A percentile compares a stretch with the other conserved stretches of the same genome.
phyloP scores from a whole-genome alignment of 140 eudicot genomes.

The Anethum foeniculum region DNA sequence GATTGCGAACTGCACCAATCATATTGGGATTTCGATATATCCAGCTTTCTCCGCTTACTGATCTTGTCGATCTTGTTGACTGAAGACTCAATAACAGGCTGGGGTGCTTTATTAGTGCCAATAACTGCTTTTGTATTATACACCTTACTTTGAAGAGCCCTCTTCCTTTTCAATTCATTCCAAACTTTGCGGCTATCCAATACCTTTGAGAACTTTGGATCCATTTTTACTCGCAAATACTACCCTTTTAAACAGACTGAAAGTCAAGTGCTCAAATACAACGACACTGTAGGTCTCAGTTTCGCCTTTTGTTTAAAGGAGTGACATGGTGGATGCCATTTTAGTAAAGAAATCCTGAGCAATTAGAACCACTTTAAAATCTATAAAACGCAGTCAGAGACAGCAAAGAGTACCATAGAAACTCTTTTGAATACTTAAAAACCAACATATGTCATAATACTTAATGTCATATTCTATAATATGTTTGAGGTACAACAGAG shows the following conservation, averaged over 20 bases:
- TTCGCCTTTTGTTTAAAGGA: slow-evolving; percentile 13
- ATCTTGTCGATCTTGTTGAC: slow-evolving; percentile 25
- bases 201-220: slow-evolving; percentile 50
- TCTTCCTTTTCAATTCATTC: slow-evolving; percentile 48
- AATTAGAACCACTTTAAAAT: neutral
- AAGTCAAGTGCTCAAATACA: slow-evolving; percentile 16
- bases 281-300: neutral
- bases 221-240: slow-evolving; percentile 47
- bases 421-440: neutral
- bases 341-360: neutral
- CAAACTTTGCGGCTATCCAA: slow-evolving; percentile 39
- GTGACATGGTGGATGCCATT: slow-evolving; percentile 20
- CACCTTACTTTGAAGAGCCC: slow-evolving; percentile 29
- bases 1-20: slow-evolving; percentile 24
- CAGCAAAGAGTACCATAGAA: neutral
- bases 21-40: slow-evolving; percentile 24
- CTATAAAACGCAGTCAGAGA: neutral
- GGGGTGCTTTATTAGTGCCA: slow-evolving; percentile 8
- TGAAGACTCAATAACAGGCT: slow-evolving; percentile 16
- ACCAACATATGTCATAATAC: neutral
- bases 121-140: slow-evolving; percentile 21
- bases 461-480: neutral
- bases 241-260: slow-evolving; percentile 29
- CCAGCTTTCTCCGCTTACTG: slow-evolving; percentile 63
- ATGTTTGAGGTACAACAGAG: neutral